phyloP scores from a whole-genome alignment of 1,284 basidiomycete species.

The Phellinidium pouzarii region DNA sequence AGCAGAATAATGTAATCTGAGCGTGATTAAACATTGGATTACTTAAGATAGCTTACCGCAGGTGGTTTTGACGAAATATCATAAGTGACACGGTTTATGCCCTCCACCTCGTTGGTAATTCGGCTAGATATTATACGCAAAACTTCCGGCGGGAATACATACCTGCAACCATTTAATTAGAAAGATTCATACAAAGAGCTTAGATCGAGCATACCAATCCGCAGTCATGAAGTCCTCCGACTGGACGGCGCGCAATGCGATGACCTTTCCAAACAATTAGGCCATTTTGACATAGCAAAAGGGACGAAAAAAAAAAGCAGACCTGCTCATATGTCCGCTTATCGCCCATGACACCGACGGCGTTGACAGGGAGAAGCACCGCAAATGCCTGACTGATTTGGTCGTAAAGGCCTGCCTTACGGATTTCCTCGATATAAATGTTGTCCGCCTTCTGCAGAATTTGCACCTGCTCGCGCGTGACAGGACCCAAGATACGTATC shows the following conservation, averaged over 20 bases:
- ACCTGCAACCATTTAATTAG: conserved; percentile 42
- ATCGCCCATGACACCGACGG: conserved; percentile 98
- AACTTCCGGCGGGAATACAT: conserved; percentile 91
- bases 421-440: conserved; percentile 98
- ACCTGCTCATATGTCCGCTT: conserved; percentile 96
- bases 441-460: conserved; percentile 93
- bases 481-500: conserved; percentile 96
- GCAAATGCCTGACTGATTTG: conserved; percentile 97
- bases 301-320: conserved; percentile 20
- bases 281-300: neutral
- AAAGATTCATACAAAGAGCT: conserved; percentile 2
- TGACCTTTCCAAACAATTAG: conserved; percentile 46
- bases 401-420: conserved; percentile 87
- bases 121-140: conserved; percentile 90
- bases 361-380: conserved; percentile 92
- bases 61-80: conserved; percentile 99
- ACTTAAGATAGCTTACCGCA: conserved; percentile 47
- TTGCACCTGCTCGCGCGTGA: conserved; percentile 88
- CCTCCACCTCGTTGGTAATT: conserved; percentile 96
- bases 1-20: no score
- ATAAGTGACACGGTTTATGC: conserved; percentile 91
- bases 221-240: conserved; percentile 98
- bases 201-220: no score
- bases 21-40: neutral
- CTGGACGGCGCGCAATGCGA: conserved; percentile 85